Base-by-base conservation (phyloP, 345 rosid genomes). In the Syzygium grande region DNA sequence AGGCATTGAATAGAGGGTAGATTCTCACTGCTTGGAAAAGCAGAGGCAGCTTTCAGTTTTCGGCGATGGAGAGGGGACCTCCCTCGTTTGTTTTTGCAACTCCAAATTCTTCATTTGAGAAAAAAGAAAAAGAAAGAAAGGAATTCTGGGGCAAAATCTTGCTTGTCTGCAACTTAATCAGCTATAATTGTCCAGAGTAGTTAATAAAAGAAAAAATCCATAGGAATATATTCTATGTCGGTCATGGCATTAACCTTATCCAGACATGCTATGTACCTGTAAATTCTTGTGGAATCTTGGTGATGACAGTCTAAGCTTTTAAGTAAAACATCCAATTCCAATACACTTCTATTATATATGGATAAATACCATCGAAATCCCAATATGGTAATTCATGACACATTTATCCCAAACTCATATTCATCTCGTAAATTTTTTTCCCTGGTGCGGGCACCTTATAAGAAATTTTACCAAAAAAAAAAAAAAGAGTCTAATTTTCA, bases 371-470 rank as follows among this genome's bases (percentile, higher is more conserved):
- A 68, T 30, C 7, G 11, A 68, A 34, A 16, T 8, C 10, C 46
- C 79, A 68, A 16, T 30, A 0, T 65, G 19, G 0, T 65, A 3
- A 9, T 65, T 22, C 11, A 34, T 9, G 23, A 34, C 30, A 30
- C 13, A 30, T 0, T 68, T 9, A 1, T 38, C 4, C 7, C 25
- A 19, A 34, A 9, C 49, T 68, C 14, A 68, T 68, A 12, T 34
- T 19, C 23, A 17, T 68, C 2, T 2, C 9, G 17, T 6, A 16
- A 30, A 29, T 15, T 6, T 4, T 16, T 65, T 65, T 30, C n/a
- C n/a, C n/a, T n/a, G n/a, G 6, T 16, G 30, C 0, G 4, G 7
- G 3, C 19, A 34, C 7, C 19, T 34, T 0, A 0, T 4, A 34
- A 34, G 25, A 34, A 1, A 34, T 1, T 1, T 0, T 68, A 34